Evolutionary conservation across 1,139 yeast species (phyloP).

Genomic region (Meyerozyma athensensis): DNA sequence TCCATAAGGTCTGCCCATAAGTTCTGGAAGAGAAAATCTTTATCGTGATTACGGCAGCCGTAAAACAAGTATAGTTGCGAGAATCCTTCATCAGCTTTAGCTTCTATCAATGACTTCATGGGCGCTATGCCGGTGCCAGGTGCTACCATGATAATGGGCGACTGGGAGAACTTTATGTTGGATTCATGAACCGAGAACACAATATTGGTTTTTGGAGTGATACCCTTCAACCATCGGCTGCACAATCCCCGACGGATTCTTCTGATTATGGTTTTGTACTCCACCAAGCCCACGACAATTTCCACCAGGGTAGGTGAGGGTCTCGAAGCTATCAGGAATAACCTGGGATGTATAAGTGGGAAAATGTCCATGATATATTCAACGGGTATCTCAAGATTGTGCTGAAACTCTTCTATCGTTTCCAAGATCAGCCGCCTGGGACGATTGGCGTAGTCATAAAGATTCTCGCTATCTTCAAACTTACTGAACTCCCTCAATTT

Average conservation of each 20-base stretch:
- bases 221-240: constrained; percentile 64
- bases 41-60: constrained; percentile 67
- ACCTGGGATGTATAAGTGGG: constrained; percentile 74
- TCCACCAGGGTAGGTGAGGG: constrained; percentile 46
- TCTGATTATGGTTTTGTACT: constrained; percentile 76
- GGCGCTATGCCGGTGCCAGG: constrained; percentile 97
- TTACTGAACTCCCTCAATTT: constrained; percentile 73
- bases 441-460: constrained; percentile 84
- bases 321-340: constrained; percentile 74
- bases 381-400: constrained; percentile 65
- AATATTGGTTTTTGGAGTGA: constrained; percentile 45
- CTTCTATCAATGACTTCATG: constrained; percentile 60
- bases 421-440: constrained; percentile 88
- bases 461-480: constrained; percentile 68
- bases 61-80: constrained; percentile 52
- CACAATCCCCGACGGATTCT: constrained; percentile 79
- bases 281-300: constrained; percentile 77
- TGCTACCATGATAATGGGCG: constrained; percentile 67
- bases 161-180: constrained; percentile 27
- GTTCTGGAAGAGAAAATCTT: constrained; percentile 64
- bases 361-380: constrained; percentile 70
- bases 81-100: constrained; percentile 14
- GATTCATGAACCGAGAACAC: constrained; percentile 54
- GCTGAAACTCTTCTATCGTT: constrained; percentile 73
- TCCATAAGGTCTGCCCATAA: constrained; percentile 42